Percentiles rank a stretch among this genome's conserved stretches.
Conservation (phyloP, 306 rosid species). For the Boehmeria nivea region DNA sequence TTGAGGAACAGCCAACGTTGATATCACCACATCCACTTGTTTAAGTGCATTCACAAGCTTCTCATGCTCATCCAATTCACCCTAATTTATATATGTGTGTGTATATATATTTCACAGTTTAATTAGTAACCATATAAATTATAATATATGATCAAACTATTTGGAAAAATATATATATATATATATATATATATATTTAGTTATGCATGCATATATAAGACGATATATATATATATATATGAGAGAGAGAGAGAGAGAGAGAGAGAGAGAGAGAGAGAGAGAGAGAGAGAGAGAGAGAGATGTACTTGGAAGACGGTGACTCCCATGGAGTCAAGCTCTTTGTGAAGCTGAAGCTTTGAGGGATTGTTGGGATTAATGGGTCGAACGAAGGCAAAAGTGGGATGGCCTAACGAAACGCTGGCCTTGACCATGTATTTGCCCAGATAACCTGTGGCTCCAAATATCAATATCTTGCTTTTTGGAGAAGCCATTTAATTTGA, state of each 20-base stretch:
- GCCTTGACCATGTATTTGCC: slow-evolving; percentile 42
- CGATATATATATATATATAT: neutral
- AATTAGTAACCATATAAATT: too few relatives aligned
- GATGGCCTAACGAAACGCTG: slow-evolving; percentile 35
- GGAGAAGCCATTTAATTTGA: slow-evolving; percentile 8
- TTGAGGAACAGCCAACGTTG: slow-evolving; percentile 40
- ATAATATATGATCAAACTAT: too few relatives aligned
- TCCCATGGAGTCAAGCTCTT: slow-evolving; percentile 30
- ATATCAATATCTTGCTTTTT: slow-evolving; percentile 31
- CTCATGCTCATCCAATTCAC: slow-evolving; percentile 34
- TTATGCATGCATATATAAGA: too few relatives aligned
- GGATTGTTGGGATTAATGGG: slow-evolving; percentile 17
- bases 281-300: too few relatives aligned
- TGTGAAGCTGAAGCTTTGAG: slow-evolving; percentile 26
- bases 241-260: too few relatives aligned
- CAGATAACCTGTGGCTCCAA: slow-evolving; percentile 38
- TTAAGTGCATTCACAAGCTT: slow-evolving; percentile 31
- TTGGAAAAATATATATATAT: neutral
- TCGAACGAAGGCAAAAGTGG: slow-evolving; percentile 31
- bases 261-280: too few relatives aligned
- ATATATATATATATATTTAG: too few relatives aligned
- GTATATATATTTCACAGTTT: too few relatives aligned
- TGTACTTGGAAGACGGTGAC: slow-evolving; percentile 35
- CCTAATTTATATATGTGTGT: slow-evolving; percentile 21
- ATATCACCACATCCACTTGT: slow-evolving; percentile 40